Evolutionary conservation across 768 basidiomycete genomes (phyloP).

Genomic region (Dendrothele bispora): DNA sequence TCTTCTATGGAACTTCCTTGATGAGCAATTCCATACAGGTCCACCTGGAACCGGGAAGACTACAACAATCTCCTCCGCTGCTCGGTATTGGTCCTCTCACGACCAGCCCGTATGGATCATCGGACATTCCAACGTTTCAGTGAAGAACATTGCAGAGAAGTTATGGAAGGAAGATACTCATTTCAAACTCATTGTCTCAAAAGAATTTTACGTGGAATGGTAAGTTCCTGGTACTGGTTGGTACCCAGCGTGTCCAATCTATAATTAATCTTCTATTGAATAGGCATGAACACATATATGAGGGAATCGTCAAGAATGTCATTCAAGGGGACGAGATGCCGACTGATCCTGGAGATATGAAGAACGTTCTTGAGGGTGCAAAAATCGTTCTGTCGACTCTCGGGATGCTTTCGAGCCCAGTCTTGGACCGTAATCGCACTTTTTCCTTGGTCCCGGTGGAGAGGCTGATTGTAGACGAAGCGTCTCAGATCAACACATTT

Average conservation of each 20-base stretch:
- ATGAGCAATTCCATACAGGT: slow-evolving; percentile 18
- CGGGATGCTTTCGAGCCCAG: slow-evolving; percentile 49
- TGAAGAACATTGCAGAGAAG: slow-evolving; percentile 50
- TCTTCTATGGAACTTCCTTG: neutral
- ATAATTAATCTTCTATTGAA: slow-evolving; percentile 32
- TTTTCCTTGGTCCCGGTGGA: slow-evolving; percentile 40
- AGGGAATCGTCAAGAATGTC: slow-evolving; percentile 26
- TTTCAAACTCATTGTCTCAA: slow-evolving; percentile 46
- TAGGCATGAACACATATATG: slow-evolving; percentile 56
- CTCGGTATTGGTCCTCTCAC: slow-evolving; percentile 31
- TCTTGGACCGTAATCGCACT: slow-evolving; percentile 29
- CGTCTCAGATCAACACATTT: slow-evolving; percentile 48
- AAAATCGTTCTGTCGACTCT: slow-evolving; percentile 47
- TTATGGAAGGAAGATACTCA: slow-evolving; percentile 33
- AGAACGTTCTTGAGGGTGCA: slow-evolving; percentile 25
- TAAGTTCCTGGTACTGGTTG: slow-evolving; percentile 13
- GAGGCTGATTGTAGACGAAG: slow-evolving; percentile 57
- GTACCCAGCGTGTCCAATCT: slow-evolving; percentile 34
- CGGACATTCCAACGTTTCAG: slow-evolving; percentile 51
- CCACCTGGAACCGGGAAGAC: slow-evolving; percentile 59
- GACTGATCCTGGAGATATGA: slow-evolving; percentile 17
- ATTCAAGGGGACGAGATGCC: slow-evolving; percentile 45
- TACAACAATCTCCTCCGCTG: slow-evolving; percentile 46
- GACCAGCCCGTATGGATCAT: slow-evolving; percentile 36
- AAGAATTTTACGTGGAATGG: slow-evolving; percentile 50